phyloP scores from a whole-genome alignment of 208 protist genomes.

The Histomonas meleagridis region DNA sequence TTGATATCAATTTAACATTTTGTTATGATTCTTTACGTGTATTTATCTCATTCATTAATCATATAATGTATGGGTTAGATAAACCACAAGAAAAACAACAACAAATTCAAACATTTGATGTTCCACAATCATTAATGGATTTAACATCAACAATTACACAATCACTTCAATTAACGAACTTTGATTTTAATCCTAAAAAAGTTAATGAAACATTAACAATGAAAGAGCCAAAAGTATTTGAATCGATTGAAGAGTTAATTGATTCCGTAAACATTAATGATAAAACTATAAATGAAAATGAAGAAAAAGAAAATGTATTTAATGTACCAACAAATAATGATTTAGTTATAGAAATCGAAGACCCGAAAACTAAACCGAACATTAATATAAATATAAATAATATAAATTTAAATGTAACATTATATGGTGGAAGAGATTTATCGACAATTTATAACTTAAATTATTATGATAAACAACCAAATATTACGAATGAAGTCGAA shows the following conservation, averaged over 20 bases:
- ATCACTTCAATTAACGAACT: background rate
- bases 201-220: background rate
- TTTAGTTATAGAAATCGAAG: too few species aligned
- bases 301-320: background rate
- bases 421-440: conserved; percentile 9
- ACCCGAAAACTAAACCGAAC: background rate
- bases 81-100: background rate
- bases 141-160: background rate
- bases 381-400: background rate
- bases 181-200: background rate
- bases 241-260: background rate
- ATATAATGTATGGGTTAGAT: background rate
- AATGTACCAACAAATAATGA: background rate
- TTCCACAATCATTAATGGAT: background rate
- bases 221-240: background rate
- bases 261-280: background rate
- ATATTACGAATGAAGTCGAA: background rate
- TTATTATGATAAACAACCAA: background rate
- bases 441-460: background rate
- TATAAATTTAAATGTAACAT: background rate
- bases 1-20: background rate
- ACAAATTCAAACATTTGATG: background rate
- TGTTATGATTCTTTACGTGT: background rate
- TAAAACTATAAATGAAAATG: background rate
- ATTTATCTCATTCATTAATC: background rate